These are phyloP conservation scores for Populus ilicifolia DNA, from an alignment of 345 rosid genomes.

Conservation along the genomic window DNA sequence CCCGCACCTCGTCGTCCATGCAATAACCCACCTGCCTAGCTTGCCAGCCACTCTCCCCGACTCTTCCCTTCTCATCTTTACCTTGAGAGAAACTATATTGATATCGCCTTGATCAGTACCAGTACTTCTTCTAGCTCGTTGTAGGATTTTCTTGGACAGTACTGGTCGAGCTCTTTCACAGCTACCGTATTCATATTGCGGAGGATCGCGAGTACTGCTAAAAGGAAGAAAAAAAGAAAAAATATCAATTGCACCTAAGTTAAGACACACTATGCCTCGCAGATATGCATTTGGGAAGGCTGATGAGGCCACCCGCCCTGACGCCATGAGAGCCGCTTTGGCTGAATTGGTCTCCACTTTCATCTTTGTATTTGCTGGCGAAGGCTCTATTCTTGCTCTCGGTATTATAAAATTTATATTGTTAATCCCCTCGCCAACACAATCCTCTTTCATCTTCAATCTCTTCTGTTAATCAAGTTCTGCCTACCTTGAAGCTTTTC, in stretches of 20 bases:
- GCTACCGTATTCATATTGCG: too few relatives aligned
- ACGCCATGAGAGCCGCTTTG: too few relatives aligned
- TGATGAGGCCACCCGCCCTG: constrained; percentile 22
- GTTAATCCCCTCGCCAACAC: too few relatives aligned
- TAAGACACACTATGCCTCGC: constrained; percentile 27
- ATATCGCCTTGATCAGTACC: background rate
- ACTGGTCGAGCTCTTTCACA: too few relatives aligned
- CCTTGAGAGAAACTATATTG: background rate
- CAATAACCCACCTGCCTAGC: constrained; percentile 10
- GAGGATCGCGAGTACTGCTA: too few relatives aligned
- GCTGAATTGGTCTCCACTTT: too few relatives aligned
- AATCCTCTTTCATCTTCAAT: too few relatives aligned
- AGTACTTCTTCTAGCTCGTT: background rate
- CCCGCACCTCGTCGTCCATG: constrained; percentile 34
- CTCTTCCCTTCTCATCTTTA: background rate
- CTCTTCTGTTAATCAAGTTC: too few relatives aligned
- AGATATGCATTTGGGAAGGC: constrained; percentile 41
- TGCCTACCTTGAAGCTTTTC: too few relatives aligned
- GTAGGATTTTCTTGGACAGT: background rate
- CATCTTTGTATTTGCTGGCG: too few relatives aligned
- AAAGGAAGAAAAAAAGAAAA: background rate
- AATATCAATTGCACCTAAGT: background rate
- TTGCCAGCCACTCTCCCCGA: background rate
- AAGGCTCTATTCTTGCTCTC: constrained; percentile 46
- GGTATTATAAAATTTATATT: constrained; percentile 16